These are phyloP conservation scores for Penicillium waksmanii DNA, from an alignment of 495 filamentous ascomycete species.

Conservation along the genomic window DNA sequence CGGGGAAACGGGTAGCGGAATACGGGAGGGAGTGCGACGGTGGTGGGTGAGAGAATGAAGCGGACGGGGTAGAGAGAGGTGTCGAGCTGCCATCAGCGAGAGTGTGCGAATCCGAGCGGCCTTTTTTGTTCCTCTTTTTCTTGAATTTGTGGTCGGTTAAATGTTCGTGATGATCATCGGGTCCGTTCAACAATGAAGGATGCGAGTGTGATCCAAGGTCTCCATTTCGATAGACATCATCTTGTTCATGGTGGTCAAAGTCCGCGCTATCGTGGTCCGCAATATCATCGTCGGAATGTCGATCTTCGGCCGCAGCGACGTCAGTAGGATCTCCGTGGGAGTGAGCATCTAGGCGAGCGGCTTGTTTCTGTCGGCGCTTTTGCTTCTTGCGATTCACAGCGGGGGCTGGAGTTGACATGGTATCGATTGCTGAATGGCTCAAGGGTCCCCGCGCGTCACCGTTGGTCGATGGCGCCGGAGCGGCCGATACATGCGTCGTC, in stretches of 20 bases:
- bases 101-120: conserved; percentile 39
- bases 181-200: conserved; percentile 17
- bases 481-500: conserved; percentile 36
- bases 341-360: conserved; percentile 58
- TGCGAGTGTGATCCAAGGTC: conserved; percentile 17
- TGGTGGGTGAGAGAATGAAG: conserved; percentile 46
- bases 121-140: conserved; percentile 54
- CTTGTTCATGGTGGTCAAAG: conserved; percentile 20
- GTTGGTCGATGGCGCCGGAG: conserved; percentile 41
- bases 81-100: conserved; percentile 43
- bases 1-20: conserved; percentile 29
- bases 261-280: conserved; percentile 34
- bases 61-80: conserved; percentile 45
- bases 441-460: conserved; percentile 37
- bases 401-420: conserved; percentile 36
- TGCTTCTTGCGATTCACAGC: conserved; percentile 89
- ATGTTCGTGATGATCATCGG: conserved; percentile 17
- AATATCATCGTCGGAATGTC: conserved; percentile 35
- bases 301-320: conserved; percentile 26
- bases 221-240: conserved; percentile 24
- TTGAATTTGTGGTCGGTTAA: conserved; percentile 41
- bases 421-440: conserved; percentile 31
- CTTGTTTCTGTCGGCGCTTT: conserved; percentile 78
- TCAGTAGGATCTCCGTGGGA: conserved; percentile 27
- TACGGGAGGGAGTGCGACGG: conserved; percentile 35